Evolutionary conservation across 2,329 filamentous ascomycete species (phyloP), one percentile per base, ranked within the genome.

Genomic region (Ceratocystis eucalypticola): DNA sequence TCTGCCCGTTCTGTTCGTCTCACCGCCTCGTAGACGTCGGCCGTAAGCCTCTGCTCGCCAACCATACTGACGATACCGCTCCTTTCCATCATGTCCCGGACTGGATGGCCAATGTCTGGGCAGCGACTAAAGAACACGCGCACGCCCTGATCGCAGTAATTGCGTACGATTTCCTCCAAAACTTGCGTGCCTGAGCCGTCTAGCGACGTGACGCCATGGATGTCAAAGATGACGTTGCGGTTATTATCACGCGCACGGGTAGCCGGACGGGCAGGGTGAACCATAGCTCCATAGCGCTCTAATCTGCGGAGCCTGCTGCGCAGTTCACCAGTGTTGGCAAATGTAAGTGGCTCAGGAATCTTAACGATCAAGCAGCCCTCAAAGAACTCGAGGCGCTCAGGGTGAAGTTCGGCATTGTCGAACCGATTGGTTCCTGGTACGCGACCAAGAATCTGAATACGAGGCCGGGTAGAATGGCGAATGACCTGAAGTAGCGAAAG

Each of bases 311-410:
- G 80, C 3, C 94, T 83, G 64, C 87, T 88, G 75, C 95, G 96
- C 57, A 99, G 79, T 71, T 94, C 89, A 61, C 92, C 94, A 0
- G 94, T 97, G 74, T 99, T 99, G 72, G 93, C 93, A 74, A 99
- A 99, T 0, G 93, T 97, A 63, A 99, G 79, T 0, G 94, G 94
- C 73, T 99, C 94, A 0, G 94, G 93, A 66, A 99, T 97, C 79
- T 97, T 97, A 72, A 97, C 91, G 68, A 99, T 96, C 8, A 99
- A 79, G 68, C 89, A 95, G 17, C 93, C 90, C 70, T 96, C 92
- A 65, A 96, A 83, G 71, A 96, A 92, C 74, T 97, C 93, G 2
- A 97, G 80, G 33, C 82, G 81, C 57, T 88, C 85, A 0, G 87
- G 83, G 66, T 88, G 83, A 0, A 87, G 78, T 71, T 87, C 92